Evolutionary conservation across 2,329 filamentous ascomycete species (phyloP), one percentile per base, ranked within the genome.

Genomic region (Cytospora paraplurivora): DNA sequence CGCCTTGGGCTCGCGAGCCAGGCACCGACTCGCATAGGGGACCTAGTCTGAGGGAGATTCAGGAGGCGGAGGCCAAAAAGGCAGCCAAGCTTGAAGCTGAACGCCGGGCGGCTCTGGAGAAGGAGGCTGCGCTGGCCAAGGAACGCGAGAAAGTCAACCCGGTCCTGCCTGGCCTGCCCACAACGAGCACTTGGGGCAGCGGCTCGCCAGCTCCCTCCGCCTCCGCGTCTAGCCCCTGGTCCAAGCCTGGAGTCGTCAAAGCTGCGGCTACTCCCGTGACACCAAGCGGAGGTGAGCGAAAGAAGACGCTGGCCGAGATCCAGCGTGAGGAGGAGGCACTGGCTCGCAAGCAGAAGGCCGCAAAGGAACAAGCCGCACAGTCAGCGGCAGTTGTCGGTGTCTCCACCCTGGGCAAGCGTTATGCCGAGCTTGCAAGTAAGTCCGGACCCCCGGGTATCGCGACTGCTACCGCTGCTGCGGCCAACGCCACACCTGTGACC

Each of bases 231-330:
- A 85, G 81, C 71, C 86, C 88, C 0, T 92, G 90, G 90, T 78
- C 83, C 19, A 92, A 91, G 76, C 86, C 88, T 3, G 76, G 79
- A 0, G 76, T 79, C 3, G 71, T 73, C 51, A 86, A 85, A 73
- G 72, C 60, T 32, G 66, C 70, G 3, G 71, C 69, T 13, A 68
- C 70, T 6, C 64, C 71, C n/a, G 72, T 73, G 6, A 71, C 73
- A 33, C 70, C 74, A 17, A 72, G 75, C 35, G 71, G 73, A 15
- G 71, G 72, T 15, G 67, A 76, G 47, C 74, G 76, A 35, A 95
- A 96, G 81, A 97, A 97, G 84, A 97, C 93, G 0, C 82, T 98
- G 52, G 92, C 93, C 32, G 94, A 98, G 69, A 98, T 99, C 64
- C 95, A 98, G 75, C 93, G 93, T 67, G 95, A 99, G 77, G 95